Base-by-base conservation (phyloP, 306 rosid genomes). In the Delonix regia region DNA sequence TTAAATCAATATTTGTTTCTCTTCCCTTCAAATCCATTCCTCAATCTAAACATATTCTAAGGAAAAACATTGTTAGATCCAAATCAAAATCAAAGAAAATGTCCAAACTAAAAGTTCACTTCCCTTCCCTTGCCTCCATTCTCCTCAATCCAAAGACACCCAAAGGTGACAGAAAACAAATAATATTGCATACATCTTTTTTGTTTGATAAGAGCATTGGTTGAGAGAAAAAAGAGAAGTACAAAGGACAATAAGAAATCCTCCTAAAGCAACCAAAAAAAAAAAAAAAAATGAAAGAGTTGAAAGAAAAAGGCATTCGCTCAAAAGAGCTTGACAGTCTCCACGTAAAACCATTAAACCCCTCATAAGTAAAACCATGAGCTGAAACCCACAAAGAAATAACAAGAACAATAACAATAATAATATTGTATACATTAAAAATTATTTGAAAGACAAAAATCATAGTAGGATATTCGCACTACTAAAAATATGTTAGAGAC, bases 381-480 rank as follows among this genome's bases (percentile, higher is more conserved):
- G n/a, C 63, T 69, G 66, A 72, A 65, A 61, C 47, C 39, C 74
- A 74, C 78, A 51, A 71, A 79, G 28, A 28, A 78, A 22, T n/a
- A n/a, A n/a, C n/a, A n/a, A n/a, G n/a, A n/a, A n/a, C n/a, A n/a
- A n/a, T n/a, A n/a, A n/a, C 11, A 39, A 70, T 2, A 59, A 64
- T 8, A 75, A 24, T 13, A 75, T 34, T 21, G 2, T 18, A 27
- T 27, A 70, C 3, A 49, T 52, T 4, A 51, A 78, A 38, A 19
- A 70, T 62, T 34, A 53, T 33, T 62, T 69, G 48, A 53, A 6
- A 33, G 51, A 9, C 19, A 53, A 77, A 69, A 70, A 9, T 3
- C 27, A 24, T 48, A 59, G 28, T 14, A 2, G 18, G 34, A 48
- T 1, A 52, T 81, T 41, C 18, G 30, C 39, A 34, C 18, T 42